These are phyloP conservation scores for Penicillium thymicola DNA, from an alignment of 2,329 filamentous ascomycete species.

Conservation along the genomic window DNA sequence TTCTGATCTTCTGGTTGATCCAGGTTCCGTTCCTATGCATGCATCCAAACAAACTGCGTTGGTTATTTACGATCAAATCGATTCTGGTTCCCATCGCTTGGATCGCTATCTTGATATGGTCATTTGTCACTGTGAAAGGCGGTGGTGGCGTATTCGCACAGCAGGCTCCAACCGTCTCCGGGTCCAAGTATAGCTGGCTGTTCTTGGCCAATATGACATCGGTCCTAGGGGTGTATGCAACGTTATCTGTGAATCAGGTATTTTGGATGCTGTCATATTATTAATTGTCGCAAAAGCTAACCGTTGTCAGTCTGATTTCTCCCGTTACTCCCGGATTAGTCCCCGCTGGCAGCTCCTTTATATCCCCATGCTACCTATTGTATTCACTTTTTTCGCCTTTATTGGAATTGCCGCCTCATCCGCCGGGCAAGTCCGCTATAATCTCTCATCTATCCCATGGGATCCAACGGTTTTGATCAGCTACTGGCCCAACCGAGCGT, in stretches of 20 bases:
- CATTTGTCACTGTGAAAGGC: constrained; percentile 52
- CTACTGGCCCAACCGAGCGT: constrained; percentile 40
- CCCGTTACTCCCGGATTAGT: constrained; percentile 48
- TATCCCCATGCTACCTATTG: constrained; percentile 50
- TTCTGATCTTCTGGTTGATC: constrained; percentile 45
- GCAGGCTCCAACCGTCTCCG: constrained; percentile 46
- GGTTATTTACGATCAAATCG: constrained; percentile 38
- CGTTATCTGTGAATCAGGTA: constrained; percentile 49
- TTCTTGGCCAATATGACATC: constrained; percentile 52
- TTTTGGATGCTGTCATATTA: background rate
- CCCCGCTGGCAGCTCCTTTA: constrained; percentile 52
- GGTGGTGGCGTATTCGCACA: constrained; percentile 47
- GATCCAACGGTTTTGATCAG: constrained; percentile 44
- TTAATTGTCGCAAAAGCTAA: background rate
- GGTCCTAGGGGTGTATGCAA: constrained; percentile 52
- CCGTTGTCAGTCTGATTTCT: constrained; percentile 51
- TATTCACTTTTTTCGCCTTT: constrained; percentile 54
- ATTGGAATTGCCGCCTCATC: constrained; percentile 45
- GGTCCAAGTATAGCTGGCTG: constrained; percentile 53
- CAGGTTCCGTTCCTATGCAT: constrained; percentile 47
- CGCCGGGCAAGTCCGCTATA: constrained; percentile 39
- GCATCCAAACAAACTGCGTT: constrained; percentile 41
- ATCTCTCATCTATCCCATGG: constrained; percentile 39
- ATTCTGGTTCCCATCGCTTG: constrained; percentile 56
- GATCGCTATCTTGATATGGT: constrained; percentile 63